phyloP scores from a whole-genome alignment of 2,329 filamentous ascomycete genomes.

The Tolypocladium ovalisporum region DNA sequence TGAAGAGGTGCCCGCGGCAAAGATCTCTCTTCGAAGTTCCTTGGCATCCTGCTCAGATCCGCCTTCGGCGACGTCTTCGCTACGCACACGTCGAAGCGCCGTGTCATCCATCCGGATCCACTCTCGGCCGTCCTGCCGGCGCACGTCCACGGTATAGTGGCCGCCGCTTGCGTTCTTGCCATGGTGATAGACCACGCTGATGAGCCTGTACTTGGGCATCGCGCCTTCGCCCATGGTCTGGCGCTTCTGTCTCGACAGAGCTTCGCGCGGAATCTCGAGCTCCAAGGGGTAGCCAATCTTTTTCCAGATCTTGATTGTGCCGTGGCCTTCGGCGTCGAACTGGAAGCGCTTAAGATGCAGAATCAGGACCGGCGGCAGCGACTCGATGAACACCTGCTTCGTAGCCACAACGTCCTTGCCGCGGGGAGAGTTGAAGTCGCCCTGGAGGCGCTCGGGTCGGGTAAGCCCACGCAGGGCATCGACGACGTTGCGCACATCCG shows the following conservation, averaged over 20 bases:
- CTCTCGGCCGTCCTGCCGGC: conserved; percentile 85
- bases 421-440: conserved; percentile 70
- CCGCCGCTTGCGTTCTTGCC: conserved; percentile 93
- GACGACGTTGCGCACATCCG: conserved; percentile 79
- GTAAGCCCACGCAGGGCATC: conserved; percentile 84
- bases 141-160: conserved; percentile 95
- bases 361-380: conserved; percentile 80
- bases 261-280: conserved; percentile 84
- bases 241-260: conserved; percentile 65
- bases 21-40: conserved; percentile 27
- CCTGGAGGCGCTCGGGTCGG: conserved; percentile 71
- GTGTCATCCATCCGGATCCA: conserved; percentile 98
- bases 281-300: conserved; percentile 92
- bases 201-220: conserved; percentile 75
- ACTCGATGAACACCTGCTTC: conserved; percentile 93
- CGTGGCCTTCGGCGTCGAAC: conserved; percentile 69
- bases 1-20: conserved; percentile 22
- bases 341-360: conserved; percentile 96
- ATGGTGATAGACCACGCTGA: conserved; percentile 90
- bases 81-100: conserved; percentile 69
- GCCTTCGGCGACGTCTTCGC: conserved; percentile 80
- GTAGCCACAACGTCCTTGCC: conserved; percentile 69
- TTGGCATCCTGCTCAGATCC: conserved; percentile 69
- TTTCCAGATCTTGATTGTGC: conserved; percentile 97
- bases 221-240: conserved; percentile 53